Conservation (phyloP, 164 flowering plant genomes). For the Tetracentron sinense region DNA sequence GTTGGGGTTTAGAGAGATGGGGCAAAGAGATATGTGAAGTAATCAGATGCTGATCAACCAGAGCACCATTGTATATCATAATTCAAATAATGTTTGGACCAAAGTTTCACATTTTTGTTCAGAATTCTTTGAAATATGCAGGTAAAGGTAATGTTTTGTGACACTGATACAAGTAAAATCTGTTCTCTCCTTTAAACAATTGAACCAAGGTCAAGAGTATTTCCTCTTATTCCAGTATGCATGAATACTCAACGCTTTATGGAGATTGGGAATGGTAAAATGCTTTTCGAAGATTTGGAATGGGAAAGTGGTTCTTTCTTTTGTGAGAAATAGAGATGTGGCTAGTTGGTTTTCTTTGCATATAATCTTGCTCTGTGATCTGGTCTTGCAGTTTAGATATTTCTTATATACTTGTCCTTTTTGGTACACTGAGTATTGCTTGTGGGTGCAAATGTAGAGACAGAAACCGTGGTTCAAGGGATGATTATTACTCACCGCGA, state of each 20-base stretch:
- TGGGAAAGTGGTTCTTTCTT: neutral
- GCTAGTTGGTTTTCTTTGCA: neutral
- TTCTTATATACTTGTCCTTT: neutral
- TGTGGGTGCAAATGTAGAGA: conserved; percentile 19
- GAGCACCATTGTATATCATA: conserved; percentile 42
- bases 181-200: too few species aligned
- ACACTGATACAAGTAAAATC: too few species aligned
- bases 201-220: conserved; percentile 1
- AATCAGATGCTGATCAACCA: conserved; percentile 60
- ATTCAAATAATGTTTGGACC: conserved; percentile 51
- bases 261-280: too few species aligned
- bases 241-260: neutral
- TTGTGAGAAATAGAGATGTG: too few species aligned
- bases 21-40: conserved; percentile 63
- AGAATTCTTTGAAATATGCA: conserved; percentile 43
- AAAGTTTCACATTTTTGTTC: conserved; percentile 46
- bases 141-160: conserved; percentile 60
- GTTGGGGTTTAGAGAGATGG: conserved; percentile 53
- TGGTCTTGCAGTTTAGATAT: neutral
- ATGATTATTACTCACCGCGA: conserved; percentile 37
- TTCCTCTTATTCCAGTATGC: neutral
- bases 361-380: too few species aligned
- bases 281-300: neutral
- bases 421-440: neutral
- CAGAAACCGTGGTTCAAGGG: conserved; percentile 35